Conservation (phyloP, 2,329 filamentous ascomycete genomes). For the Penicillium sp. region DNA sequence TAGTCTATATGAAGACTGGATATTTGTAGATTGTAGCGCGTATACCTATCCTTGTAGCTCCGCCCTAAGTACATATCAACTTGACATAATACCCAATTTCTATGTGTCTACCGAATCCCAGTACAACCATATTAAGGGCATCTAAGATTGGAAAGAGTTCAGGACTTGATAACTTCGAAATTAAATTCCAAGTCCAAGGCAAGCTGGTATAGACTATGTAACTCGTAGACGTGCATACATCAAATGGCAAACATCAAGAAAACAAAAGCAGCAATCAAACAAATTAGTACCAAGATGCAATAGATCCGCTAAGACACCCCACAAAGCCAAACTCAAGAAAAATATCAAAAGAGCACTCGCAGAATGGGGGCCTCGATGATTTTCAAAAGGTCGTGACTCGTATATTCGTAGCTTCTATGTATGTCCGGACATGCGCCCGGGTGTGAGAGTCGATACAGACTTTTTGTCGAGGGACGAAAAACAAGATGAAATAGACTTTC, state of each 20-base stretch:
- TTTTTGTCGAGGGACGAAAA: slow-evolving; percentile 10
- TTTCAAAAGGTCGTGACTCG: slow-evolving; percentile 20
- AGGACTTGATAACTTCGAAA: not conserved
- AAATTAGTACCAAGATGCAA: not conserved
- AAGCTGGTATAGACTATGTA: not conserved
- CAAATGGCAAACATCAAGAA: not conserved
- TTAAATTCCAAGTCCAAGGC: not conserved
- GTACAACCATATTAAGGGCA: not conserved
- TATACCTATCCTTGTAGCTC: too few relatives aligned
- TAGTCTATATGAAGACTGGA: not conserved
- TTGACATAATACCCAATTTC: not conserved
- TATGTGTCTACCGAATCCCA: not conserved
- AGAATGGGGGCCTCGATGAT: slow-evolving; percentile 11
- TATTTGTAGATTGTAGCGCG: not conserved
- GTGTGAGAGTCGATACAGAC: slow-evolving; percentile 13
- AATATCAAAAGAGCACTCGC: not conserved
- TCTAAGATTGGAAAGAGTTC: not conserved
- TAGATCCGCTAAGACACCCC: not conserved
- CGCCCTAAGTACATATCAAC: not conserved
- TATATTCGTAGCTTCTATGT: slow-evolving; percentile 24
- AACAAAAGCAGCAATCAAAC: not conserved
- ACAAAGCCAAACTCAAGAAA: not conserved
- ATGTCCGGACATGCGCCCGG: slow-evolving; percentile 10
- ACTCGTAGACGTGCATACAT: not conserved
- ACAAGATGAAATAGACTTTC: not conserved